Evolutionary conservation across 2,329 filamentous ascomycete genomes (phyloP), one percentile per base, ranked within the genome.

Genomic region (Chalaropsis ovoidea): DNA sequence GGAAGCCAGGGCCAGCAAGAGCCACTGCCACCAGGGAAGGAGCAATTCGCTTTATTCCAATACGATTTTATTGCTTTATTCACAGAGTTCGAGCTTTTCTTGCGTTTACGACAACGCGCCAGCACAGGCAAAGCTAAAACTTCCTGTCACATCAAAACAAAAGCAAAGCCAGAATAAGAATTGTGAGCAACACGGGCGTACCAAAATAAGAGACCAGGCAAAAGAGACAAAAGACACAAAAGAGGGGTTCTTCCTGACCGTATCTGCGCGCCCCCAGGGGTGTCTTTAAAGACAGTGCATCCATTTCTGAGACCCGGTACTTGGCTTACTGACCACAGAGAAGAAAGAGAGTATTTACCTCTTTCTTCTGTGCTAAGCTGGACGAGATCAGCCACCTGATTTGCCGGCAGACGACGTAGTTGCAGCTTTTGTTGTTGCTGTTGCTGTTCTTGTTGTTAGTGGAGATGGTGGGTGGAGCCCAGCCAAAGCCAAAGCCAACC

Each of bases 1-100:
- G 41, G 49, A 52, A 58, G 49, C 47, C 62, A 54, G 39, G 39
- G 62, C 62, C 62, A 64, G 13, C 15, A 41, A 56, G 17, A 43
- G 45, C 62, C 47, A 52, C 62, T 54, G 52, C 49, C 49, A 45
- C 45, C 41, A 56, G 62, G 47, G 45, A 54, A 54, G 45, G 45
- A 56, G 49, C 49, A 27, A 58, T 43, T 60, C 47, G 62, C 35
- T 58, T 58, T 58, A 64, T 58, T 54, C 35, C 6, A 3, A 43
- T 60, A 10, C 22, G n/a, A 41, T 56, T 54, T 45, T 54, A 35
- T 52, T 52, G 62, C 27, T 43, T 49, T 17, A 10, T n/a, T 43
- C 42, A 56, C 22, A 31, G 49, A 13, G 19, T 27, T 15, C 42
- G 42, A 43, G 42, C 42, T 10, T 43, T 13, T 10, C 13, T 56